Evolutionary conservation across 164 flowering plant genomes (phyloP), one percentile per base, ranked within the genome.

Genomic region (Houttuynia cordata): DNA sequence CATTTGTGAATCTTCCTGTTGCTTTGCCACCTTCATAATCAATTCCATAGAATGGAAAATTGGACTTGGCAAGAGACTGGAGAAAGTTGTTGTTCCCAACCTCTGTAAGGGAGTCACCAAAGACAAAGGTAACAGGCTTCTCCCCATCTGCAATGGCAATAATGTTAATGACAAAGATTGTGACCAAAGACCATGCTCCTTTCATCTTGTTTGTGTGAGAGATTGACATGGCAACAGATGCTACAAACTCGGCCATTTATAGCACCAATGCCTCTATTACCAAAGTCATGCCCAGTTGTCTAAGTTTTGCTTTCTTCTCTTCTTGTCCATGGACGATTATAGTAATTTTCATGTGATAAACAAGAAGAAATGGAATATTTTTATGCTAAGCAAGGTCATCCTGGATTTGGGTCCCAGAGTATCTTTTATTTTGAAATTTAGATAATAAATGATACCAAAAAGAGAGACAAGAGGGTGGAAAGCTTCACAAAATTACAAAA

Each of bases 41-140:
- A 24, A 86, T 40, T 0, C 94, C 91, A 66, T 89, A 84, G 78
- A 77, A 78, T 0, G 89, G 90, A 67, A 58, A 85, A 66, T 89
- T 78, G 0, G 94, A 68, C 56, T 74, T 82, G 18, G 91, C 91
- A 1, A 86, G 80, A 18, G 91, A 78, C 34, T 66, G 77, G 9
- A 87, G 67, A 58, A 59, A 70, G n/a, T 89, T 87, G 74, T 89
- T 89, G 81, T 89, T 89, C 10, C 97, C 97, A 25, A 83, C 91
- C 47, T 89, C 94, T 12, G 91, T 71, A 41, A 89, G 65, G 0
- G 96, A 89, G 69, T 89, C 94, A 0, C 97, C 94, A 40, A 89
- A 85, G 3, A 87, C 56, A 40, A 70, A 89, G 0, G 88, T 81
- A 17, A 84, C 81, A 0, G 71, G 69, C 17, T 71, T 13, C n/a